Conservation (phyloP, 768 basidiomycete species). For the Tricholoma furcatifolium region DNA sequence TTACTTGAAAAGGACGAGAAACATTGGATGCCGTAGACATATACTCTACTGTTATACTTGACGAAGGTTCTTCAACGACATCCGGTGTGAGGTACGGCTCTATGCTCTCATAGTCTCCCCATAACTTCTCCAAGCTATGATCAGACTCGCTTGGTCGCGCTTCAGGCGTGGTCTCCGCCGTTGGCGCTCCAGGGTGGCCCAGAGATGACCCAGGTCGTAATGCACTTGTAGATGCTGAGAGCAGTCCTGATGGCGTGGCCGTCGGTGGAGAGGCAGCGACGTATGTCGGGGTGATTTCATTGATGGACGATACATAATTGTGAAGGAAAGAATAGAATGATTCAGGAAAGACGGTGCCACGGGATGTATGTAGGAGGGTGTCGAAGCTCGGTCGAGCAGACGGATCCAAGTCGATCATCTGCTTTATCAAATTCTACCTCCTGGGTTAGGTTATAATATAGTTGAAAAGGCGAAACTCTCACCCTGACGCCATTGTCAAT, state of each 20-base stretch:
- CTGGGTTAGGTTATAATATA: constrained; percentile 20
- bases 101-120: constrained; percentile 84
- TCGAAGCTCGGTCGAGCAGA: constrained; percentile 78
- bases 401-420: constrained; percentile 88
- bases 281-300: constrained; percentile 60
- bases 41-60: constrained; percentile 60
- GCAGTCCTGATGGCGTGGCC: constrained; percentile 26
- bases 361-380: constrained; percentile 66
- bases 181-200: constrained; percentile 18
- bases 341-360: constrained; percentile 84
- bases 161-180: constrained; percentile 31
- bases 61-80: constrained; percentile 40
- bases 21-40: constrained; percentile 32
- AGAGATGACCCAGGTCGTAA: constrained; percentile 31
- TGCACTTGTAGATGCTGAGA: constrained; percentile 32
- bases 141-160: constrained; percentile 81
- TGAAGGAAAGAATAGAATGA: constrained; percentile 94
- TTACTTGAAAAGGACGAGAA: constrained; percentile 62
- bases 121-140: constrained; percentile 76
- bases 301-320: constrained; percentile 80
- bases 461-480: constrained; percentile 28
- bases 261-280: constrained; percentile 32
- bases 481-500: constrained; percentile 83
- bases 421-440: constrained; percentile 76
- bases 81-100: constrained; percentile 67